Conservation (phyloP, 129 eudicot genomes). For the Smallanthus sonchifolius region DNA sequence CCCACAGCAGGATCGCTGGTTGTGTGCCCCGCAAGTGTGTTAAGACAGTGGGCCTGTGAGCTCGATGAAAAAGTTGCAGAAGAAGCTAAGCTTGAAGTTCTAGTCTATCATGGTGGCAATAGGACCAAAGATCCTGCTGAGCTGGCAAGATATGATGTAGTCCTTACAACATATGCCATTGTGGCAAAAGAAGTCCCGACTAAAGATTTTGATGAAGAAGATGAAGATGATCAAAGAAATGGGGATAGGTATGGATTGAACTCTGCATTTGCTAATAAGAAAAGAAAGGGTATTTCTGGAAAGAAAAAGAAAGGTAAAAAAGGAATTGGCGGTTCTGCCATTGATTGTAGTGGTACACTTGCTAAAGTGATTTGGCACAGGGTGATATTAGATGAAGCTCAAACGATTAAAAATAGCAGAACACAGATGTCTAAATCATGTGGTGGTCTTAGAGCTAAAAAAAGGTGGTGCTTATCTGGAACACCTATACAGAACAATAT, state of each 20-base stretch:
- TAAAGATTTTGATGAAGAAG: constrained; percentile 67
- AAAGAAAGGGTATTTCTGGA: constrained; percentile 35
- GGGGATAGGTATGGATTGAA: constrained; percentile 60
- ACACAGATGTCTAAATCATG: constrained; percentile 87
- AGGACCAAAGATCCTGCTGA: constrained; percentile 74
- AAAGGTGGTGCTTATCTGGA: constrained; percentile 95
- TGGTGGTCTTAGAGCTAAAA: constrained; percentile 84
- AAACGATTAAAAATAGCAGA: constrained; percentile 88
- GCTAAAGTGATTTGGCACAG: constrained; percentile 78
- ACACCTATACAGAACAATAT: constrained; percentile 92
- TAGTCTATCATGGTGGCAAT: constrained; percentile 83
- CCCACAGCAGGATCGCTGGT: constrained; percentile 90
- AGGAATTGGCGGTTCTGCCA: constrained; percentile 38
- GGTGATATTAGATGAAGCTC: constrained; percentile 93
- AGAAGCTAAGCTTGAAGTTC: constrained; percentile 56
- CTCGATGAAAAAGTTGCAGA: constrained; percentile 75
- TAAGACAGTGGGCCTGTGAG: constrained; percentile 92
- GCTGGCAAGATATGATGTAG: constrained; percentile 77
- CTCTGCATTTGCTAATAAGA: constrained; percentile 47
- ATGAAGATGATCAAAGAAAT: constrained; percentile 55
- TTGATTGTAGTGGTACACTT: constrained; percentile 75
- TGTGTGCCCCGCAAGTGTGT: constrained; percentile 95
- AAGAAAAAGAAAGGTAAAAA: constrained; percentile 70
- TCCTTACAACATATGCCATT: constrained; percentile 85
- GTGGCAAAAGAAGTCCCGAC: constrained; percentile 87